Percentiles rank a stretch among this genome's conserved stretches.
Evolutionary conservation across 257 asterid genomes (phyloP).

Genomic region (Handroanthus guayacan): DNA sequence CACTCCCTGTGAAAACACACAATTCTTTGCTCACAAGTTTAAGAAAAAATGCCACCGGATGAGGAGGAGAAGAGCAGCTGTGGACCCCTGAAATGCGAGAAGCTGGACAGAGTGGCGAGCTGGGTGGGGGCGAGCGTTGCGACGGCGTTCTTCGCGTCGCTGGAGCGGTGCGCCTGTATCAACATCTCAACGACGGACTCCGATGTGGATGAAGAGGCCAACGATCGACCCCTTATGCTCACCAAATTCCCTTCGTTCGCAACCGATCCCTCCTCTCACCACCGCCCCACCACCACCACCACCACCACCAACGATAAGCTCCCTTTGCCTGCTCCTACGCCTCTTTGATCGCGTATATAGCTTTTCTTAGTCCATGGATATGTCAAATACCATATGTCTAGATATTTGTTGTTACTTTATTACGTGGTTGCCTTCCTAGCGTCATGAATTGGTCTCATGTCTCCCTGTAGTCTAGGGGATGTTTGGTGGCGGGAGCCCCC

Average conservation of each 20-base stretch:
- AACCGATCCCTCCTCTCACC: slow-evolving; percentile 30
- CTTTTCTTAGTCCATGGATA: neutral
- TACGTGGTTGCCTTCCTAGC: no score
- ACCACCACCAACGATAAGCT: slow-evolving; percentile 13
- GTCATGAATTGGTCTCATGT: no score
- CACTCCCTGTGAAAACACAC: no score
- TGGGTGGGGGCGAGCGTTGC: slow-evolving; percentile 53
- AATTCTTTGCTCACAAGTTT: neutral
- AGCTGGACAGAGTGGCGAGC: slow-evolving; percentile 47
- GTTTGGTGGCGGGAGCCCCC: no score
- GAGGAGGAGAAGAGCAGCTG: slow-evolving; percentile 26
- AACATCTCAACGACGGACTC: slow-evolving; percentile 46
- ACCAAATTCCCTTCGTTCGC: slow-evolving; percentile 40
- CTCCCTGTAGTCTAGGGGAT: no score
- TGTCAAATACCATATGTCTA: no score
- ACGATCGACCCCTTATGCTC: slow-evolving; percentile 52
- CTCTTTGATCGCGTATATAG: neutral
- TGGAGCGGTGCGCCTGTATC: slow-evolving; percentile 53
- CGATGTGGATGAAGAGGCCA: slow-evolving; percentile 51
- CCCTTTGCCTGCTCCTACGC: slow-evolving; percentile 7
- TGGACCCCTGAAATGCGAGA: slow-evolving; percentile 36
- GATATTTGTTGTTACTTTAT: no score
- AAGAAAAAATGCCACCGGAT: neutral
- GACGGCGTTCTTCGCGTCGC: slow-evolving; percentile 54
- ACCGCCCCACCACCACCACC: slow-evolving; percentile 22